phyloP scores from a whole-genome alignment of 176 grass and related monocot species.

The Miscanthus lutarioriparius region DNA sequence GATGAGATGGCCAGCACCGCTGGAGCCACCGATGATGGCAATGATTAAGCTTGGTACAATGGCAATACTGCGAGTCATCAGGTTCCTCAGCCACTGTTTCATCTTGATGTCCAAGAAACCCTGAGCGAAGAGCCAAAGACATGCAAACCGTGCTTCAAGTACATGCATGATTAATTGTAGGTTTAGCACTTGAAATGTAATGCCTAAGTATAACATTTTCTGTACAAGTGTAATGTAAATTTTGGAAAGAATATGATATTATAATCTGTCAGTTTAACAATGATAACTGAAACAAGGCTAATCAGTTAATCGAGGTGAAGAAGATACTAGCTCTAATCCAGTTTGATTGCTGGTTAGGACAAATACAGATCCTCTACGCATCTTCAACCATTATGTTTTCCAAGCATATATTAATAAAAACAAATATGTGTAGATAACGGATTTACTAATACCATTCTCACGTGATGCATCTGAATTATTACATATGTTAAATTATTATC shows the following conservation, averaged over 20 bases:
- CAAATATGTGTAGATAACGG: background rate
- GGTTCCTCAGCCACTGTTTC: constrained; percentile 63
- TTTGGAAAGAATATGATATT: no score
- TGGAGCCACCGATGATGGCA: constrained; percentile 64
- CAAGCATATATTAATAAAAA: background rate
- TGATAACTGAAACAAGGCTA: background rate
- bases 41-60: constrained; percentile 71
- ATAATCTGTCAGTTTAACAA: background rate
- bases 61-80: constrained; percentile 70
- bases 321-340: background rate
- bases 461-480: background rate
- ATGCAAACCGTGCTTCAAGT: background rate
- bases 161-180: background rate
- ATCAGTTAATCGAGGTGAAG: background rate
- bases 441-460: background rate
- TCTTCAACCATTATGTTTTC: background rate
- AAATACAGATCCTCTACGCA: background rate
- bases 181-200: background rate
- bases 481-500: background rate
- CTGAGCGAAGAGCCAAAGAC: constrained; percentile 25
- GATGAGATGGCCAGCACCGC: constrained; percentile 75
- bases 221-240: no score
- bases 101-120: constrained; percentile 78
- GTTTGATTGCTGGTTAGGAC: background rate
- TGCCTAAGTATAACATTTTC: background rate